A percentile compares a stretch with the other conserved stretches of the same genome.
Conservation (phyloP, 2,329 filamentous ascomycete species). For the Ilyonectria robusta region DNA sequence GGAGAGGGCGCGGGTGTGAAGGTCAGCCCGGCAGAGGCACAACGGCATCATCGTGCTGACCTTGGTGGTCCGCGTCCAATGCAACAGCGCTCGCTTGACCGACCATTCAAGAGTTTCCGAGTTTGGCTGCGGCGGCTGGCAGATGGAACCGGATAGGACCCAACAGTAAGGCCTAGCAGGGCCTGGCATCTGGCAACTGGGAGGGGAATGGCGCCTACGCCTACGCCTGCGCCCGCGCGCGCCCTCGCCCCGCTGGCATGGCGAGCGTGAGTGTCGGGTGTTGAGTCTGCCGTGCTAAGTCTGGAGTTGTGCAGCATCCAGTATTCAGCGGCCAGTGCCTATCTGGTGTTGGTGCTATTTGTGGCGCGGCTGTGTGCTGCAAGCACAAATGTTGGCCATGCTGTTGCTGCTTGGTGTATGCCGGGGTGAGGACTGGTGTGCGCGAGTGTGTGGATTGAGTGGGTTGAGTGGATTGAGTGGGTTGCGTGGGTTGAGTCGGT, state of each 20-base stretch:
- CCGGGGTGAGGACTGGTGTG: background rate
- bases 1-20: background rate
- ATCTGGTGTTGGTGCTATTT: constrained; percentile 42
- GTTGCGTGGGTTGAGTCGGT: background rate
- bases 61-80: constrained; percentile 11
- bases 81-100: constrained; percentile 26
- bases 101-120: constrained; percentile 16
- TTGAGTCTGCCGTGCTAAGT: background rate
- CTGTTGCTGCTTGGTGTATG: background rate
- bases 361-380: constrained; percentile 47
- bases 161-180: constrained; percentile 4
- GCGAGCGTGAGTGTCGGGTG: constrained; percentile 1
- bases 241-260: constrained; percentile 10
- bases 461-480: constrained; percentile 8
- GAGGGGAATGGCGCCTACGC: constrained; percentile 2
- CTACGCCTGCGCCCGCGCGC: background rate
- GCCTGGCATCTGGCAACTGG: constrained; percentile 9
- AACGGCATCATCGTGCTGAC: constrained; percentile 16
- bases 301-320: background rate
- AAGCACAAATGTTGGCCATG: background rate
- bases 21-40: constrained; percentile 17
- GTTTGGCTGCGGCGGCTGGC: constrained; percentile 19
- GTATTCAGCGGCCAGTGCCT: background rate
- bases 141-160: constrained; percentile 15
- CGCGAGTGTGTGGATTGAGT: background rate